Conservation (phyloP, 2,329 filamentous ascomycete species). For the Hyphodiscus sp. region DNA sequence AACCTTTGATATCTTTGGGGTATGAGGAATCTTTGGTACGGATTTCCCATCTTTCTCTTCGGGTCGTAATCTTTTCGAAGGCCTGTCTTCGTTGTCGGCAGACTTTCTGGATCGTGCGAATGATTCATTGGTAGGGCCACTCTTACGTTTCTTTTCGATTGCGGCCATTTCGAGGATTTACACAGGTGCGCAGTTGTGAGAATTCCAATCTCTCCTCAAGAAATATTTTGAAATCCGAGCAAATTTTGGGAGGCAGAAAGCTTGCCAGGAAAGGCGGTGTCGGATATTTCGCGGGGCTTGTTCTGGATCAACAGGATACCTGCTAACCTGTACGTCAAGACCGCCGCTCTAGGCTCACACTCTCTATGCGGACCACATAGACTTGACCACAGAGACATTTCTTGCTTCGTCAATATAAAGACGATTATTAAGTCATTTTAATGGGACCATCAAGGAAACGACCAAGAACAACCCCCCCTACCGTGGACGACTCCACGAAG, state of each 20-base stretch:
- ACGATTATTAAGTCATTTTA: background rate
- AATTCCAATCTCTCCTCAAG: background rate
- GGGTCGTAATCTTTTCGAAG: slow-evolving; percentile 25
- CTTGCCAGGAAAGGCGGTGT: background rate
- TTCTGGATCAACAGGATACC: too few relatives aligned
- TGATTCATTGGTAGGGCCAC: slow-evolving; percentile 28
- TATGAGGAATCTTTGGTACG: slow-evolving; percentile 14
- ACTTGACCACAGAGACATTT: background rate
- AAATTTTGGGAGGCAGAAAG: background rate
- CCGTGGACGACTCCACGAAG: slow-evolving; percentile 11
- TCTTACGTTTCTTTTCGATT: slow-evolving; percentile 29
- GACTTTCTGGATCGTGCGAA: slow-evolving; percentile 27
- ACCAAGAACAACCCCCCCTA: slow-evolving; percentile 20
- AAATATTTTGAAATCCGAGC: background rate
- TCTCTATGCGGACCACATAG: background rate
- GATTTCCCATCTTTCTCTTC: slow-evolving; percentile 21
- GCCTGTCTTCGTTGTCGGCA: slow-evolving; percentile 20
- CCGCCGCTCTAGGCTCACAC: background rate
- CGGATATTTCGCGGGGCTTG: background rate
- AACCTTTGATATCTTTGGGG: slow-evolving; percentile 35
- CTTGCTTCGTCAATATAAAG: background rate
- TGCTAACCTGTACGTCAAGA: background rate
- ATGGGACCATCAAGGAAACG: slow-evolving; percentile 27
- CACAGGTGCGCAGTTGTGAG: background rate
- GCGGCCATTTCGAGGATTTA: slow-evolving; percentile 26